These are phyloP conservation scores for Mayamaea pseudoterrestris DNA, from an alignment of 108 stramenopile species.

Conservation along the genomic window DNA sequence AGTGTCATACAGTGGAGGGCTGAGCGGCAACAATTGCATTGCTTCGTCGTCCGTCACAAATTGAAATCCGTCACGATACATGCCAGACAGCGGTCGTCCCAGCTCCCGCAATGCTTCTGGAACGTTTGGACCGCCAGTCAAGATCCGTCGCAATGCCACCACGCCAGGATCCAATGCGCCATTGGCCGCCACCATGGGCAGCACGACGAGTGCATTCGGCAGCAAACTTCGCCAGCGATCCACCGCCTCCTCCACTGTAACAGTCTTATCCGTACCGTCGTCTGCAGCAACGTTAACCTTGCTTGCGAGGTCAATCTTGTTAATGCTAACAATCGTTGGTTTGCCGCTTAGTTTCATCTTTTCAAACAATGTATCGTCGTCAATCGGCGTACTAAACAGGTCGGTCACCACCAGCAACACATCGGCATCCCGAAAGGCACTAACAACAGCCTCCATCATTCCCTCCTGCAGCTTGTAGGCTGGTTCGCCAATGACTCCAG, in stretches of 20 bases:
- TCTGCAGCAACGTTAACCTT: slow-evolving; percentile 10
- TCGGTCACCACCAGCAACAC: slow-evolving; percentile 74
- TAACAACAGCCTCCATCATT: slow-evolving; percentile 81
- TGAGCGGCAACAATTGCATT: slow-evolving; percentile 32
- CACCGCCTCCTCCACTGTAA: slow-evolving; percentile 49
- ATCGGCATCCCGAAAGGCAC: slow-evolving; percentile 59
- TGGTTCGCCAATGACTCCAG: slow-evolving; percentile 71
- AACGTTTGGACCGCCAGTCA: slow-evolving; percentile 52
- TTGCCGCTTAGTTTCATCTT: slow-evolving; percentile 28
- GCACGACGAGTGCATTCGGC: slow-evolving; percentile 64
- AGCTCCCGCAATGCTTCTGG: slow-evolving; percentile 48
- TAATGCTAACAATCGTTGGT: slow-evolving; percentile 76
- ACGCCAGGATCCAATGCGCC: slow-evolving; percentile 48
- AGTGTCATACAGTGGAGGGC: slow-evolving; percentile 61
- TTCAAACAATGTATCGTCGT: slow-evolving; percentile 44
- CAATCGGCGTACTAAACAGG: slow-evolving; percentile 59
- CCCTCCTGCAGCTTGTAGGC: slow-evolving; percentile 76
- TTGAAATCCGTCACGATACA: slow-evolving; percentile 33
- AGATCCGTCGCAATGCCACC: slow-evolving; percentile 33
- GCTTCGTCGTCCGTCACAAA: slow-evolving; percentile 43
- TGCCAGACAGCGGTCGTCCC: slow-evolving; percentile 72
- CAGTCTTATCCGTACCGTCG: slow-evolving; percentile 21
- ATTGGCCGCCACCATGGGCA: slow-evolving; percentile 50
- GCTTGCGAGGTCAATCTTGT: slow-evolving; percentile 75
- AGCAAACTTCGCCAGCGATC: slow-evolving; percentile 54